phyloP scores from a whole-genome alignment of 75 land plant genomes.

The Pinus tabuliformis region DNA sequence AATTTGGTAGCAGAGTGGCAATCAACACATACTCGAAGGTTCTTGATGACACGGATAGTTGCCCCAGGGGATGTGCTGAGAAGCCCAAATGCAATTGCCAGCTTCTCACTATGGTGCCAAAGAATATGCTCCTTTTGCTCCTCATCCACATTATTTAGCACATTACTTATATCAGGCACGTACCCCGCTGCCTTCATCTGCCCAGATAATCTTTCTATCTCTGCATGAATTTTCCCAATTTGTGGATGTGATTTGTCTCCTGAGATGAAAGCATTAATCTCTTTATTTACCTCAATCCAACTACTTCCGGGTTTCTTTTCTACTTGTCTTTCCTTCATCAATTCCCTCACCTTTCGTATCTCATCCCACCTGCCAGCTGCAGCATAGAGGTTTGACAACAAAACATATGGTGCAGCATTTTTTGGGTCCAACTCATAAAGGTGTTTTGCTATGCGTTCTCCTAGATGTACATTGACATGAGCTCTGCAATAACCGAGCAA shows the following conservation, averaged over 20 bases:
- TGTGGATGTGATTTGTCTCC: slow-evolving; percentile 36
- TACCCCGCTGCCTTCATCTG: slow-evolving; percentile 8
- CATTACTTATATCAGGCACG: neutral
- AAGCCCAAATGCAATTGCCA: slow-evolving; percentile 14
- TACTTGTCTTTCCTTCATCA: slow-evolving; percentile 31
- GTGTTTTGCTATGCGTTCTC: slow-evolving; percentile 20
- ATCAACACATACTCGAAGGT: slow-evolving; percentile 19
- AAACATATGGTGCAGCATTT: slow-evolving; percentile 39
- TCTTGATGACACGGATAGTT: slow-evolving; percentile 10
- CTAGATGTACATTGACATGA: slow-evolving; percentile 29
- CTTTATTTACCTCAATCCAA: slow-evolving; percentile 38
- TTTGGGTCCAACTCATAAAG: slow-evolving; percentile 30
- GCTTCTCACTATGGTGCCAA: slow-evolving; percentile 11
- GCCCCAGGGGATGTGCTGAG: slow-evolving; percentile 3
- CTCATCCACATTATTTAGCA: neutral
- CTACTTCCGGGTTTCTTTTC: slow-evolving; percentile 54
- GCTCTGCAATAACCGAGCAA: slow-evolving; percentile 44
- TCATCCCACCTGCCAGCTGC: slow-evolving; percentile 21
- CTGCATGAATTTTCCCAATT: slow-evolving; percentile 12
- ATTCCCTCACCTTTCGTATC: slow-evolving; percentile 12
- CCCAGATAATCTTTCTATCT: neutral
- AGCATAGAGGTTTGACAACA: slow-evolving; percentile 37
- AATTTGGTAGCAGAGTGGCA: slow-evolving; percentile 8
- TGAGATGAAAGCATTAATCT: slow-evolving; percentile 32
- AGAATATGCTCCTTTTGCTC: slow-evolving; percentile 7